These are phyloP conservation scores for Abelmoschus esculentus DNA, from an alignment of 345 rosid species.

Conservation along the genomic window DNA sequence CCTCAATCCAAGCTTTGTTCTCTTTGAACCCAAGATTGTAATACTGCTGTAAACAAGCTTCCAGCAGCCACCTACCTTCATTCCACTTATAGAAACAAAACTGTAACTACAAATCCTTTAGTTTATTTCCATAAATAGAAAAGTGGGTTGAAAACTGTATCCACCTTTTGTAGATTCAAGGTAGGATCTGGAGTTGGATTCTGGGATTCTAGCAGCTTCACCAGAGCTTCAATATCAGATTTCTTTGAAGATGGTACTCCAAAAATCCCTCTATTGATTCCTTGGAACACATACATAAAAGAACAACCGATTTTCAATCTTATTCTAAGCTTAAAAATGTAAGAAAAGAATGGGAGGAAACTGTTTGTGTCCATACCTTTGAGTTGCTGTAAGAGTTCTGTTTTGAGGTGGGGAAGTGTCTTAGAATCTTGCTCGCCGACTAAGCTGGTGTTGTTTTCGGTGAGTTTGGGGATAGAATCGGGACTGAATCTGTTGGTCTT, in stretches of 20 bases:
- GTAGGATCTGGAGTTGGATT: constrained; percentile 82
- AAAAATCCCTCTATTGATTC: constrained; percentile 76
- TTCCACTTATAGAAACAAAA: constrained; percentile 17
- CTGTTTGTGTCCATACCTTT: constrained; percentile 28
- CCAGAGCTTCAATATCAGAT: constrained; percentile 50
- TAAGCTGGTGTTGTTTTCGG: not conserved
- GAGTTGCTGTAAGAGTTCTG: constrained; percentile 35
- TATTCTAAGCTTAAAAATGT: not conserved
- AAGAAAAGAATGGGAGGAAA: not conserved
- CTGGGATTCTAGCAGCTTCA: constrained; percentile 57
- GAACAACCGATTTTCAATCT: not conserved
- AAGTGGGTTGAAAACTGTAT: not conserved
- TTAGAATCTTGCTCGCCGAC: not conserved
- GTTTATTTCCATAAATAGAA: not conserved
- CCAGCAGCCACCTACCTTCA: constrained; percentile 73
- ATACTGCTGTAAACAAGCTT: constrained; percentile 72
- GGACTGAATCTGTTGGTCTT: not conserved
- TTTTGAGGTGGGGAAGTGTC: constrained; percentile 32
- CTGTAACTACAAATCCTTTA: not conserved
- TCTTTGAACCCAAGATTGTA: constrained; percentile 63
- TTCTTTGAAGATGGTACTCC: constrained; percentile 63
- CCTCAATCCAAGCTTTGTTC: constrained; percentile 83
- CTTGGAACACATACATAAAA: constrained; percentile 18
- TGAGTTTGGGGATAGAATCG: not conserved
- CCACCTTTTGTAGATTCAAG: constrained; percentile 50